These are phyloP conservation scores for Drosera spatulata DNA, from an alignment of 179 eudicot species.

Conservation along the genomic window DNA sequence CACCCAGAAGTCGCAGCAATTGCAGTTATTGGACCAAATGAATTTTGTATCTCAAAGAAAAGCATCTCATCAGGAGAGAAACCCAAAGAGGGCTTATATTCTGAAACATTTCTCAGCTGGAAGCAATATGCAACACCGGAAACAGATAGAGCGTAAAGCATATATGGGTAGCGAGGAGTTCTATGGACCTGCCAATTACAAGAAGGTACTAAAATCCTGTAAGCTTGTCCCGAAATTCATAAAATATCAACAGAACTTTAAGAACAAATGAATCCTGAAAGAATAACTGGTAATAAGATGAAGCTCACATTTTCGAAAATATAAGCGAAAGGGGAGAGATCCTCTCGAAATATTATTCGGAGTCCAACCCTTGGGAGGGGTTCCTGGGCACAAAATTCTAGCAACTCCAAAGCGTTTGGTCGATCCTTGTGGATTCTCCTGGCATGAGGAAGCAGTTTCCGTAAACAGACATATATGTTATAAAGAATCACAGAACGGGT, in stretches of 20 bases:
- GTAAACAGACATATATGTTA: background rate
- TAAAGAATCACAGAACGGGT: background rate
- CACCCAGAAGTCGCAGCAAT: conserved; percentile 59
- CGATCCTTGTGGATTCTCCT: conserved; percentile 64
- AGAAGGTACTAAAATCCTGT: conserved; percentile 1
- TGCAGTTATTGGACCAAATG: conserved; percentile 50
- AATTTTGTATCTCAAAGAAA: conserved; percentile 36
- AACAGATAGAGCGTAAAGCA: conserved; percentile 61
- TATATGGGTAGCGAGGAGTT: conserved; percentile 39
- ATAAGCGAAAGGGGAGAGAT: conserved; percentile 66
- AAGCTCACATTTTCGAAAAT: conserved; percentile 66
- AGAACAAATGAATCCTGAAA: background rate
- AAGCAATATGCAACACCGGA: conserved; percentile 73
- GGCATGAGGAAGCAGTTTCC: conserved; percentile 3
- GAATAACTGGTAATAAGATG: conserved; percentile 1
- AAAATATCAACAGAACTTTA: background rate
- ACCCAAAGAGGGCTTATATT: conserved; percentile 44
- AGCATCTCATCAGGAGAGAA: conserved; percentile 47
- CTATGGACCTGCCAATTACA: conserved; percentile 32
- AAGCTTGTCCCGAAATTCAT: background rate
- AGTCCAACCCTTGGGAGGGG: conserved; percentile 56
- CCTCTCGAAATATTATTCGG: conserved; percentile 50
- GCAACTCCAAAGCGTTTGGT: conserved; percentile 52
- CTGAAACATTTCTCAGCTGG: conserved; percentile 32
- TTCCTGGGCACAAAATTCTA: conserved; percentile 47